These are phyloP conservation scores for Boletus albobrunnescens DNA, from an alignment of 1,284 basidiomycete species.

Conservation along the genomic window DNA sequence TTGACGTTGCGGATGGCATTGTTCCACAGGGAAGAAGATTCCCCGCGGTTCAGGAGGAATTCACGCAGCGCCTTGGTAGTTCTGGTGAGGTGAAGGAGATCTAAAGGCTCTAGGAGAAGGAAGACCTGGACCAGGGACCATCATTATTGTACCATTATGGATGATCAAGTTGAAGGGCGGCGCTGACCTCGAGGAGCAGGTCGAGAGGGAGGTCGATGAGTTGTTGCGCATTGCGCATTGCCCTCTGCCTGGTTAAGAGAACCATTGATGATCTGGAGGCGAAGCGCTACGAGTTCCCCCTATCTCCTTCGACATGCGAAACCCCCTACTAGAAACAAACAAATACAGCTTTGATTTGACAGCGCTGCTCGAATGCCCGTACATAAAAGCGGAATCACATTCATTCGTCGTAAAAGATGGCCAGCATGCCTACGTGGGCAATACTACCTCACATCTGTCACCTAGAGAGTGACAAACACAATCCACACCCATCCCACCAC, in stretches of 20 bases:
- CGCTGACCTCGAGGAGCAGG: conserved; percentile 16
- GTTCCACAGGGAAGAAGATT: conserved; percentile 36
- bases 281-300: no score
- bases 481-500: background rate
- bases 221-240: background rate
- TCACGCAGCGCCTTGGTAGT: conserved; percentile 37
- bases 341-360: no score
- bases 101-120: conserved; percentile 33
- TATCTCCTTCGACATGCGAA: no score
- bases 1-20: conserved; percentile 26
- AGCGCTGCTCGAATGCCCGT: background rate
- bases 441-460: background rate
- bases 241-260: background rate
- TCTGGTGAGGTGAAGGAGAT: conserved; percentile 40
- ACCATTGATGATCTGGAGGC: no score
- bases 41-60: conserved; percentile 33
- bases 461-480: background rate
- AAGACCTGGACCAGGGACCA: conserved; percentile 30
- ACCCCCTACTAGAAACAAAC: no score
- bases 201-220: conserved; percentile 17
- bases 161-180: background rate
- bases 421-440: conserved; percentile 3
- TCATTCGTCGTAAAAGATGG: conserved; percentile 15
- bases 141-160: background rate
- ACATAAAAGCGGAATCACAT: conserved; percentile 8